Evolutionary conservation across 805 yeast genomes (phyloP).

Genomic region (Metschnikowia matae): DNA sequence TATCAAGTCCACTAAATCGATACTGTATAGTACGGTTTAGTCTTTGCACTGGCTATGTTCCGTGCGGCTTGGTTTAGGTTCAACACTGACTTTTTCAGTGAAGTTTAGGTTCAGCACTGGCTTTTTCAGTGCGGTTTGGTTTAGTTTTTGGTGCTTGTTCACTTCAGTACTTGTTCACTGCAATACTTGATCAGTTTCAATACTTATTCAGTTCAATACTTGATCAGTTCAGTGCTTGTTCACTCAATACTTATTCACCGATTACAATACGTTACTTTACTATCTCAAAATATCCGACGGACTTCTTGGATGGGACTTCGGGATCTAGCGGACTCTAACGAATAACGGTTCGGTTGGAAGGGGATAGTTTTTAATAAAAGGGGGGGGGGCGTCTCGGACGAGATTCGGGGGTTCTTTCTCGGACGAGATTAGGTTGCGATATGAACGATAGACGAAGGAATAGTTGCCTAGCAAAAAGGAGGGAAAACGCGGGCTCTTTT

Average conservation of each 20-base stretch:
- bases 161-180: not conserved
- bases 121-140: not conserved
- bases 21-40: not conserved
- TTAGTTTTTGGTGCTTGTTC: not conserved
- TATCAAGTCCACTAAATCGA: not conserved
- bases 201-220: not conserved
- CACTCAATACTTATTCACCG: slow-evolving; percentile 7
- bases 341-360: not conserved
- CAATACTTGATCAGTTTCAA: not conserved
- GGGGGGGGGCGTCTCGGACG: not conserved
- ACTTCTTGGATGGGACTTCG: not conserved
- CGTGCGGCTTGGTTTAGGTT: not conserved
- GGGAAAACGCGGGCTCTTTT: slow-evolving; percentile 3
- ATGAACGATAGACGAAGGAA: not conserved
- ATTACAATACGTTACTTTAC: slow-evolving; percentile 17
- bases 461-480: not conserved
- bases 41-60: not conserved
- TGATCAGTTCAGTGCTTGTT: not conserved
- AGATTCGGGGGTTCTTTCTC: not conserved
- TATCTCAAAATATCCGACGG: slow-evolving; percentile 4
- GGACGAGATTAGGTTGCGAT: not conserved
- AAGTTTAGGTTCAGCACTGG: too few species aligned
- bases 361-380: not conserved
- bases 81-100: slow-evolving; percentile 4
- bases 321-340: not conserved